phyloP scores from a whole-genome alignment of 2,329 filamentous ascomycete species.

The Boeremia exigua region DNA sequence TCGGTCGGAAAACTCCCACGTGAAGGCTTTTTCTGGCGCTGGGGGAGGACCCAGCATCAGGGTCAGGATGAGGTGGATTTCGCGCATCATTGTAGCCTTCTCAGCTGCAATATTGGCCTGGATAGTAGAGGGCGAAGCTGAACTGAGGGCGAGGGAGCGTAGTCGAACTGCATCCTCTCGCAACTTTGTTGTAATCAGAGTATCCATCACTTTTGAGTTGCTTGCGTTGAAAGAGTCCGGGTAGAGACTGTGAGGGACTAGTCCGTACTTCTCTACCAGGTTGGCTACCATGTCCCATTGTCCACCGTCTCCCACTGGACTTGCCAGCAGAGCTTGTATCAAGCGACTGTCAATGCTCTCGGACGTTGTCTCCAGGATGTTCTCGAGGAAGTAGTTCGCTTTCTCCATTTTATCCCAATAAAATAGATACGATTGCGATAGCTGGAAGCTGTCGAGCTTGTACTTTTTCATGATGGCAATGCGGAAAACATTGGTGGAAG shows the following conservation, averaged over 20 bases:
- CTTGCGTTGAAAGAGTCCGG: slow-evolving; percentile 82
- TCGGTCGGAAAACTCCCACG: slow-evolving; percentile 80
- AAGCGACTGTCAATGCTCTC: slow-evolving; percentile 75
- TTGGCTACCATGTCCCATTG: slow-evolving; percentile 95
- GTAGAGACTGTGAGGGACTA: slow-evolving; percentile 82
- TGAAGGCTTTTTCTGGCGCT: slow-evolving; percentile 70
- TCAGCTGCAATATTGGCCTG: slow-evolving; percentile 53
- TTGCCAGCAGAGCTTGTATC: slow-evolving; percentile 70
- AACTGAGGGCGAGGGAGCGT: slow-evolving; percentile 60
- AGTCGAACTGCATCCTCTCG: slow-evolving; percentile 82
- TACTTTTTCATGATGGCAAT: slow-evolving; percentile 87
- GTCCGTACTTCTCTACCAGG: slow-evolving; percentile 82
- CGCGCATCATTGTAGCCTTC: slow-evolving; percentile 78
- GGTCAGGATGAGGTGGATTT: slow-evolving; percentile 82
- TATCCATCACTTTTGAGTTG: slow-evolving; percentile 73
- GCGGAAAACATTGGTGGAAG: slow-evolving; percentile 88
- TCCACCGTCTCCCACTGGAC: slow-evolving; percentile 79
- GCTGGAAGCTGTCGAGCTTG: slow-evolving; percentile 76
- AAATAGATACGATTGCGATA: slow-evolving; percentile 88
- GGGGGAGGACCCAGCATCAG: slow-evolving; percentile 83
- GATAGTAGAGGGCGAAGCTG: slow-evolving; percentile 45
- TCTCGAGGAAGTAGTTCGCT: slow-evolving; percentile 86
- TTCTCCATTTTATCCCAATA: slow-evolving; percentile 97
- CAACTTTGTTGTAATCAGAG: slow-evolving; percentile 80
- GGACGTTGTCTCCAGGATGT: slow-evolving; percentile 74